phyloP scores from a whole-genome alignment of 768 basidiomycete species.

The Grammothele lineata region DNA sequence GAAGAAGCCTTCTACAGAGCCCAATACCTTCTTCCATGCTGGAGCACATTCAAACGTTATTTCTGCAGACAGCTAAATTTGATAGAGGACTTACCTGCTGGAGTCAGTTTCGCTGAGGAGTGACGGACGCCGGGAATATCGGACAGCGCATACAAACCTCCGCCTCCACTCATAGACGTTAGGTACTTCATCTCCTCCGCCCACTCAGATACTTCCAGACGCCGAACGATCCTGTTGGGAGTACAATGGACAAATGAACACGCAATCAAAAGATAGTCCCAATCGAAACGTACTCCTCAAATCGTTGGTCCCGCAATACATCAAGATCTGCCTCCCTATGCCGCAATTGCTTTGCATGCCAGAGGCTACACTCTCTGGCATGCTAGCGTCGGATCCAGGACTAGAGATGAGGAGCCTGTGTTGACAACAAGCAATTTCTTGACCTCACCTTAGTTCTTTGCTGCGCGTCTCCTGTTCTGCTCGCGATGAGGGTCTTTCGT shows the following conservation, averaged over 20 bases:
- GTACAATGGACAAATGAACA: neutral
- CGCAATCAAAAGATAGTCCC: neutral
- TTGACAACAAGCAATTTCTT: no score
- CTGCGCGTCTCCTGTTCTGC: no score
- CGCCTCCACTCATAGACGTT: neutral
- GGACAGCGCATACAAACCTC: neutral
- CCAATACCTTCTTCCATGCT: conserved; percentile 1
- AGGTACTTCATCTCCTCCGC: conserved; percentile 1
- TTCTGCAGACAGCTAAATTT: no score
- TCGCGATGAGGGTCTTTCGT: neutral
- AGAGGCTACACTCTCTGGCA: neutral
- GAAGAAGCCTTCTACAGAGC: neutral
- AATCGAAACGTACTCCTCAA: neutral
- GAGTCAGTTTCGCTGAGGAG: conserved; percentile 3
- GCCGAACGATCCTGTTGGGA: neutral
- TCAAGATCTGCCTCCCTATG: neutral
- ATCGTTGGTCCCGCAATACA: neutral
- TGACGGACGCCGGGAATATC: neutral
- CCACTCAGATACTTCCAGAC: neutral
- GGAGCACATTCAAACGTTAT: neutral
- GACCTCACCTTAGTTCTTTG: no score
- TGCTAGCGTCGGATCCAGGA: no score
- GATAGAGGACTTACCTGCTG: neutral
- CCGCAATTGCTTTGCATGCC: neutral
- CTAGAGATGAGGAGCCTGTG: neutral